Evolutionary conservation across 2,329 filamentous ascomycete species (phyloP).

Genomic region (Botrytis deweyae): DNA sequence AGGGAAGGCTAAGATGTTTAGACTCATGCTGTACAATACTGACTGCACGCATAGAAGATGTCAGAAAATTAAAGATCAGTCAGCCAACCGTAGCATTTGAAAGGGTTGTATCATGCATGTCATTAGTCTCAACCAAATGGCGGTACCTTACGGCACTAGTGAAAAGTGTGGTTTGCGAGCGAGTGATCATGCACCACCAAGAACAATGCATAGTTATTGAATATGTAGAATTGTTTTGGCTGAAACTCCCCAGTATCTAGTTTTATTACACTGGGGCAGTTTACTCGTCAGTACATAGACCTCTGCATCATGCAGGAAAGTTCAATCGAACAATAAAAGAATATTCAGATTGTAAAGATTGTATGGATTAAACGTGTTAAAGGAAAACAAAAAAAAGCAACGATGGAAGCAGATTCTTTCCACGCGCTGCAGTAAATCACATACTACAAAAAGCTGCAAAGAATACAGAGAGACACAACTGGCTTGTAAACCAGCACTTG

Average conservation of each 20-base stretch:
- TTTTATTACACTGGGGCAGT: not conserved
- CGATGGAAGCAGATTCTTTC: not conserved
- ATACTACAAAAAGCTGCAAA: not conserved
- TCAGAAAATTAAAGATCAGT: not conserved
- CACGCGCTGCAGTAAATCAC: not conserved
- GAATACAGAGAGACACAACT: not conserved
- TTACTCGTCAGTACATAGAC: not conserved
- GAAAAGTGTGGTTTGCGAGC: not conserved
- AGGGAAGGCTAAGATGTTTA: not conserved
- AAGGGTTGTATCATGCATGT: not conserved
- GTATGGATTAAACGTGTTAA: too few species aligned
- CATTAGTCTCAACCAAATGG: not conserved
- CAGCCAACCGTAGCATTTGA: not conserved
- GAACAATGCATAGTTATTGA: not conserved
- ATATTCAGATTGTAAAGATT: not conserved
- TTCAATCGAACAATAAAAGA: too few species aligned
- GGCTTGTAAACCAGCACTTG: not conserved
- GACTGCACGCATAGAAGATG: not conserved
- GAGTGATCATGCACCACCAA: not conserved
- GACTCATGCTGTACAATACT: not conserved
- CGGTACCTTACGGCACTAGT: not conserved
- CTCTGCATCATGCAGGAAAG: not conserved
- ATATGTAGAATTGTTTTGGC: too few species aligned
- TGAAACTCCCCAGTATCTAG: not conserved
- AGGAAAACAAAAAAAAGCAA: not conserved